Evolutionary conservation across 202 grass and related monocot species (phyloP), one percentile per base, ranked within the genome.

Genomic region (Zizania palustris): DNA sequence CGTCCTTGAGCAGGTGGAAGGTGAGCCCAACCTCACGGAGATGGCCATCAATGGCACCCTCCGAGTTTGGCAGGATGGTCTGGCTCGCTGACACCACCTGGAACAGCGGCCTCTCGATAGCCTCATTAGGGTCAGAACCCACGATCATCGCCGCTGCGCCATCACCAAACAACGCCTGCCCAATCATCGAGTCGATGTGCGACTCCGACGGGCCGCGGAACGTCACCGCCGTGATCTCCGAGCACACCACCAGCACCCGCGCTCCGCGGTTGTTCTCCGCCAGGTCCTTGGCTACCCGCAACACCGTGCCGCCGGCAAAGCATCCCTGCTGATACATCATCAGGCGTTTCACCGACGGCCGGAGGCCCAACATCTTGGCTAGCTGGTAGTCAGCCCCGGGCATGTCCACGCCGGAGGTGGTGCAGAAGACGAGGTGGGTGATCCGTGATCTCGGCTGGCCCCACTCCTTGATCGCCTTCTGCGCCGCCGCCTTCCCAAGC

Each of bases 381-480:
- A 91, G 74, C 72, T 88, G 85, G 85, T 88, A 85, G 63, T 91
- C 89, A 12, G 78, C 78, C 16, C 85, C 89, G 0, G 89, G 89
- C 89, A 85, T 68, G 87, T 89, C 78, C 39, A 76, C 71, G 55
- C 85, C 79, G 67, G 39, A 81, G 28, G 28, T 28, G 28, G 28
- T 28, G 28, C 28, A 28, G 28, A 28, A 28, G 28, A 28, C 28
- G 28, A 28, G 0, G 28, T 28, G 28, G 28, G 28, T 28, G 28
- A 28, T 28, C 28, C 28, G 28, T 28, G 28, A 28, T 2, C 28
- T 28, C 28, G 28, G 28, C 28, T 28, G 28, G 28, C 28, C 28
- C 28, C 28, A 28, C 2, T 28, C 28, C 28, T 28, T 28, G 28
- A 28, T 28, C 28, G 28, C 28, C 2, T 28, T 28, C 28, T 28